Conservation (phyloP, 805 yeast species). For the Candida koratica region DNA sequence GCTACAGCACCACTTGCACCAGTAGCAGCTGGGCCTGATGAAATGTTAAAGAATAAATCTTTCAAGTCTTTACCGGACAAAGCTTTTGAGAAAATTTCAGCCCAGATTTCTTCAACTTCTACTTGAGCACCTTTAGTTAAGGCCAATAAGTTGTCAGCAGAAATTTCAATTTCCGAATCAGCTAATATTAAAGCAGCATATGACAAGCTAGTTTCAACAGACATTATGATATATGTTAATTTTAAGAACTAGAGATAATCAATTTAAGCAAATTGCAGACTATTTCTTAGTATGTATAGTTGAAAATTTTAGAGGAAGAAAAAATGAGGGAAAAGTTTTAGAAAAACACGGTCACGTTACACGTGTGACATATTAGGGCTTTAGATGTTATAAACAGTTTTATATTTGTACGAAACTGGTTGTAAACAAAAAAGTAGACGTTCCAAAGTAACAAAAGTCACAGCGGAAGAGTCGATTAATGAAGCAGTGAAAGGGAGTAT, state of each 20-base stretch:
- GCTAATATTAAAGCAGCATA: slow-evolving; percentile 51
- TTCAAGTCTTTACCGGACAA: slow-evolving; percentile 45
- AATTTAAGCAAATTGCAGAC: slow-evolving; percentile 47
- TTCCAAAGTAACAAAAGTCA: no score
- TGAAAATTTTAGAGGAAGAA: slow-evolving; percentile 5
- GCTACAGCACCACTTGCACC: slow-evolving; percentile 36
- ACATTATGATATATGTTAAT: slow-evolving; percentile 27
- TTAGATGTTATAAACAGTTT: no score
- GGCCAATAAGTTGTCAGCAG: slow-evolving; percentile 41
- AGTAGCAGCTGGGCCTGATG: slow-evolving; percentile 43
- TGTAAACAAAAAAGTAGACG: no score
- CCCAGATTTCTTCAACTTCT: slow-evolving; percentile 45
- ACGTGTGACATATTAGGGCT: no score
- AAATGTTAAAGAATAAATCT: slow-evolving; percentile 48
- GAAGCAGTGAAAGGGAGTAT: no score
- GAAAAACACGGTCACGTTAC: not conserved
- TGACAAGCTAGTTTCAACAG: slow-evolving; percentile 47
- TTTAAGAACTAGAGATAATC: slow-evolving; percentile 44
- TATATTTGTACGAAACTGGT: no score
- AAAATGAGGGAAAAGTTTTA: not conserved
- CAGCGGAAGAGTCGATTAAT: no score
- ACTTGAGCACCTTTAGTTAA: slow-evolving; percentile 41
- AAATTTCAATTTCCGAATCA: slow-evolving; percentile 44
- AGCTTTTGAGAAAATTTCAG: slow-evolving; percentile 47
- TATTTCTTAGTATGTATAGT: slow-evolving; percentile 36